phyloP scores from a whole-genome alignment of 2,329 filamentous ascomycete genomes.

The Thelonectria discophora region DNA sequence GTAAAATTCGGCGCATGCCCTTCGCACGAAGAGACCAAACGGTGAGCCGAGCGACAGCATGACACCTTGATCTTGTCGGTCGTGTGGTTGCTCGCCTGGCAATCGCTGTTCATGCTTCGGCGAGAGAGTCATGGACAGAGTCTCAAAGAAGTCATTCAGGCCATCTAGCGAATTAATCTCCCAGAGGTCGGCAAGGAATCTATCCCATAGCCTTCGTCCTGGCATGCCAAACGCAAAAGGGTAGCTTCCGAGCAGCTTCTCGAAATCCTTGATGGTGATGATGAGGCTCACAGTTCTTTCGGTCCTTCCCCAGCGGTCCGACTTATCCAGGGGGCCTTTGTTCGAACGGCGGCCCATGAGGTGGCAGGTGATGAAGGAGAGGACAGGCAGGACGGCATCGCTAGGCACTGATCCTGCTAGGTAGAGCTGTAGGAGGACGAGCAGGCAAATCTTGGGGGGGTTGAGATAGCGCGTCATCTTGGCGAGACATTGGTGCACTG shows the following conservation, averaged over 20 bases:
- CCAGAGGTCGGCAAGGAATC: conserved; percentile 85
- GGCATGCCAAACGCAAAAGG: conserved; percentile 67
- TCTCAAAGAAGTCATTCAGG: conserved; percentile 78
- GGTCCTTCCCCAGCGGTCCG: conserved; percentile 57
- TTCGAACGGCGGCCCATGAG: conserved; percentile 61
- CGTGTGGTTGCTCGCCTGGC: conserved; percentile 57
- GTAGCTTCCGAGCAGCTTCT: conserved; percentile 63
- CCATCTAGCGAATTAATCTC: conserved; percentile 82
- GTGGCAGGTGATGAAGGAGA: conserved; percentile 81
- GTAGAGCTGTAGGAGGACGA: conserved; percentile 85
- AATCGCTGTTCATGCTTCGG: conserved; percentile 69
- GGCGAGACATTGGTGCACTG: not conserved
- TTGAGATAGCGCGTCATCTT: conserved; percentile 84
- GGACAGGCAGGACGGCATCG: conserved; percentile 75
- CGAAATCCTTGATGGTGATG: conserved; percentile 66
- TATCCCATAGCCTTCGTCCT: conserved; percentile 86
- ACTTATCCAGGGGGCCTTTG: conserved; percentile 41
- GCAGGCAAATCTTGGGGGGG: conserved; percentile 85
- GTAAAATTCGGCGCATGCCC: conserved; percentile 80
- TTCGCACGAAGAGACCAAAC: conserved; percentile 81
- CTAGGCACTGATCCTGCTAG: conserved; percentile 74
- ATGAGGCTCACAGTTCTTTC: conserved; percentile 62
- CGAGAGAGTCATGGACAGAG: conserved; percentile 64
- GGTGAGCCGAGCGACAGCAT: conserved; percentile 78
- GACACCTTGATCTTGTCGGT: conserved; percentile 61